These are phyloP conservation scores for Abortiporus biennis DNA, from an alignment of 1,284 basidiomycete genomes.

Conservation along the genomic window DNA sequence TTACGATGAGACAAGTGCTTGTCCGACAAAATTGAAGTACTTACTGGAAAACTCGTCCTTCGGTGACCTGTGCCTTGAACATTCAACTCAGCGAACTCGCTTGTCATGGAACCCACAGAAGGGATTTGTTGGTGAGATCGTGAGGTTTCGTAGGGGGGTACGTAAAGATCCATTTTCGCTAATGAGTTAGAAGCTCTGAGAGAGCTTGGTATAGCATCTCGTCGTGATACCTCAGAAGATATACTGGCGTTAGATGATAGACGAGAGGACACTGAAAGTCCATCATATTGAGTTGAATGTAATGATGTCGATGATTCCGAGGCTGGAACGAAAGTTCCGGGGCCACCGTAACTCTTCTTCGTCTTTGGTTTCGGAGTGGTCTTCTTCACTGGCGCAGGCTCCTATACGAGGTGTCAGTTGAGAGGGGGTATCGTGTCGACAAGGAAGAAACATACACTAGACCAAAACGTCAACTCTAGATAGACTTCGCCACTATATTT, in stretches of 20 bases:
- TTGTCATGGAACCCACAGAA: conserved; percentile 45
- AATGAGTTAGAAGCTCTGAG: conserved; percentile 53
- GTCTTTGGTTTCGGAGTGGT: conserved; percentile 41
- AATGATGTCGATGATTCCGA: background rate
- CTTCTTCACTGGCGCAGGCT: conserved; percentile 69
- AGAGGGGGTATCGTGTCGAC: conserved; percentile 13
- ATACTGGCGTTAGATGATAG: conserved; percentile 23
- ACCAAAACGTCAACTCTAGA: conserved; percentile 93
- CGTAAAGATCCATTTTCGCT: conserved; percentile 63
- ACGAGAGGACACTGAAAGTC: too few relatives aligned
- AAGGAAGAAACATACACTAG: conserved; percentile 67
- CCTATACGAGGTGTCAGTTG: conserved; percentile 33
- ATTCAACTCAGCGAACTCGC: conserved; percentile 62
- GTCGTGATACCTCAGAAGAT: conserved; percentile 32
- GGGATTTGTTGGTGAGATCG: conserved; percentile 24
- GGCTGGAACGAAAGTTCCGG: conserved; percentile 65
- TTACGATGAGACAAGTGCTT: conserved; percentile 4
- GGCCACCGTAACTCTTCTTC: conserved; percentile 67
- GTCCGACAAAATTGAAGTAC: conserved; percentile 24
- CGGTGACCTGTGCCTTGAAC: conserved; percentile 39
- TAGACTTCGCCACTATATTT: conserved; percentile 94
- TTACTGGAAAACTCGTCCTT: conserved; percentile 60
- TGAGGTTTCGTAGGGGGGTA: conserved; percentile 54
- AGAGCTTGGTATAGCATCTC: conserved; percentile 51
- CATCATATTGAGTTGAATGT: background rate